Evolutionary conservation across 139 green algal species (phyloP).

Genomic region (Eudorina sp.): DNA sequence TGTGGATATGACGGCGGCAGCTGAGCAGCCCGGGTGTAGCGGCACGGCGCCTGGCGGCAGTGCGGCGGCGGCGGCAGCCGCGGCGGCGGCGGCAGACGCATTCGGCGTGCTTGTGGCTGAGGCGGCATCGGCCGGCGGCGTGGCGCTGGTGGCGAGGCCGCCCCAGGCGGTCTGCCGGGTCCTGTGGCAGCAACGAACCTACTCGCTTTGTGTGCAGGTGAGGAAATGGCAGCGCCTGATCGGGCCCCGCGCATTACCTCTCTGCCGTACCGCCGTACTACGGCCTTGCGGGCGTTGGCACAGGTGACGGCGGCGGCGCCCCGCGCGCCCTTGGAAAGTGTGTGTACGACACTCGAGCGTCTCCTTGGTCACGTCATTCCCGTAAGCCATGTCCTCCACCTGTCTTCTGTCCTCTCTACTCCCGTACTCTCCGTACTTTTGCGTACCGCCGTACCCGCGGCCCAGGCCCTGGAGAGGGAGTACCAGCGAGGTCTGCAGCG

Average conservation of each 20-base stretch:
- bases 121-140: not conserved
- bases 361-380: no score
- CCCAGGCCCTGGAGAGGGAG: not conserved
- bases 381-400: no score
- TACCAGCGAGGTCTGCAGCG: not conserved
- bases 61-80: not conserved
- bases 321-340: no score
- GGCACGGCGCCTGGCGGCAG: not conserved
- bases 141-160: not conserved
- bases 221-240: no score
- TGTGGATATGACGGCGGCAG: no score
- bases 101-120: slow-evolving; percentile 22
- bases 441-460: not conserved
- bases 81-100: not conserved
- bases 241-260: no score
- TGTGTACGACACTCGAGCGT: no score
- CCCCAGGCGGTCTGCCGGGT: not conserved
- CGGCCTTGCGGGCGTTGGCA: no score
- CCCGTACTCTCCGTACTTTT: no score
- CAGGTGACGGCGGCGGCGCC: no score
- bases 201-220: slow-evolving; percentile 27
- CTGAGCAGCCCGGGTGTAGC: not conserved
- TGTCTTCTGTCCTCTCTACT: no score
- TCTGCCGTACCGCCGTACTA: no score
- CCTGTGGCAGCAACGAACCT: slow-evolving; percentile 47